Evolutionary conservation across 2,329 filamentous ascomycete species (phyloP).

Genomic region (Cadophora malorum): DNA sequence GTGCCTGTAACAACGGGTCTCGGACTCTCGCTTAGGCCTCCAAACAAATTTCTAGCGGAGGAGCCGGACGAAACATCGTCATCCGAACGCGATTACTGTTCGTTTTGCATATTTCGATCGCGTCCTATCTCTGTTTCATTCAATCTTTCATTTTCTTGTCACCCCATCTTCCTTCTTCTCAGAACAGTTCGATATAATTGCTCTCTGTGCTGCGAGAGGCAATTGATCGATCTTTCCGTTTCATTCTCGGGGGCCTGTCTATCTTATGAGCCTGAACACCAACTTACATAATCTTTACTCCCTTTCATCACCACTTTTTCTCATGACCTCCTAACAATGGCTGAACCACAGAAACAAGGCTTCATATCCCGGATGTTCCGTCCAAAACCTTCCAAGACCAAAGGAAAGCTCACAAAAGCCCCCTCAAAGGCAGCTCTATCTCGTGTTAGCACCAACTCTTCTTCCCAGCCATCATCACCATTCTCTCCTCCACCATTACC

Average conservation of each 20-base stretch:
- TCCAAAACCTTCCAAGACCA: conserved; percentile 4
- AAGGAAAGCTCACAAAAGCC: conserved; percentile 9
- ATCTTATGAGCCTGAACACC: neutral
- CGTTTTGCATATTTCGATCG: neutral
- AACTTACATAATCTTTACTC: neutral
- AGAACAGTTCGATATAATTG: neutral
- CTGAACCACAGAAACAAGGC: conserved; percentile 13
- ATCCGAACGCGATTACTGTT: conserved; percentile 14
- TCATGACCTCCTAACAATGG: conserved; percentile 10
- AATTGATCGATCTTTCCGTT: neutral
- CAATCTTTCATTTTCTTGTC: neutral
- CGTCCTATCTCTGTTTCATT: conserved; percentile 6
- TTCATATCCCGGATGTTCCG: conserved; percentile 20
- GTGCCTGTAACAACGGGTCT: conserved; percentile 4
- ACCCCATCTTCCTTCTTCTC: neutral
- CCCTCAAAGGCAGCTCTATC: conserved; percentile 7
- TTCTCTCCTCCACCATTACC: conserved; percentile 10
- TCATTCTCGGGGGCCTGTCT: too few species aligned
- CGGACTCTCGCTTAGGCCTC: conserved; percentile 6
- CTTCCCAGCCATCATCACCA: conserved; percentile 13
- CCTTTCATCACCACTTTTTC: neutral
- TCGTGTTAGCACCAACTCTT: conserved; percentile 9
- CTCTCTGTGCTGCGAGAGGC: neutral
- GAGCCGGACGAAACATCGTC: conserved; percentile 10
- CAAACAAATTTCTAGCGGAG: conserved; percentile 16